phyloP scores from a whole-genome alignment of 306 rosid genomes.

The Trifolium fragiferum region DNA sequence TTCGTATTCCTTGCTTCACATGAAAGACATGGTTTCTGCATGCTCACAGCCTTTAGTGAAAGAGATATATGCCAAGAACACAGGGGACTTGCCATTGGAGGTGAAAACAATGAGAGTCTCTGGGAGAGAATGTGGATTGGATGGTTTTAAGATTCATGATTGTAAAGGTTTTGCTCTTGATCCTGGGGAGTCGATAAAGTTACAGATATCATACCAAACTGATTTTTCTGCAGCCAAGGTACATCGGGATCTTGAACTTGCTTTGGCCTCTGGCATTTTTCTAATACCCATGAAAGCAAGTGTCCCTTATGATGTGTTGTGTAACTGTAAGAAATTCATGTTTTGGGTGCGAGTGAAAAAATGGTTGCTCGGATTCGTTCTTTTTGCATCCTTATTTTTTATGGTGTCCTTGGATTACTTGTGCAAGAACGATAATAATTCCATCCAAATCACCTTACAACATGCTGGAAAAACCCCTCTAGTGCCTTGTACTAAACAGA shows the following conservation, averaged over 20 bases:
- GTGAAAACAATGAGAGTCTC: constrained; percentile 73
- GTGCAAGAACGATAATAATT: constrained; percentile 49
- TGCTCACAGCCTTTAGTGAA: constrained; percentile 70
- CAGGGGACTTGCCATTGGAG: constrained; percentile 80
- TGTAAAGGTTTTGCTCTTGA: constrained; percentile 46
- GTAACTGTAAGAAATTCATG: constrained; percentile 69
- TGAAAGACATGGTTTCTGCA: constrained; percentile 57
- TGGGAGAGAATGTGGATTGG: constrained; percentile 81
- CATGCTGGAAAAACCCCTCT: constrained; percentile 45
- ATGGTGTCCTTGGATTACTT: constrained; percentile 53
- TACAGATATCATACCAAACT: constrained; percentile 69
- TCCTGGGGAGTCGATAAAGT: constrained; percentile 47
- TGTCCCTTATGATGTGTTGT: constrained; percentile 63
- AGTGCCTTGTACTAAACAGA: constrained; percentile 37
- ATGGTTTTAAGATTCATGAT: constrained; percentile 74
- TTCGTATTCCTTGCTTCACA: constrained; percentile 51
- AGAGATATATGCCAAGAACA: constrained; percentile 84
- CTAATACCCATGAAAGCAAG: constrained; percentile 84
- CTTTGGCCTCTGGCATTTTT: constrained; percentile 74
- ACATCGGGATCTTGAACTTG: constrained; percentile 84
- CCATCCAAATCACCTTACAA: constrained; percentile 41
- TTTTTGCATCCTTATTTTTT: constrained; percentile 48
- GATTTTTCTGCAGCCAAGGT: constrained; percentile 73
- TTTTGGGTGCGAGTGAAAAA: constrained; percentile 70
- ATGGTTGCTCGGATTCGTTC: constrained; percentile 54